Conservation (phyloP, 345 rosid genomes). For the Noccaea caerulescens region DNA sequence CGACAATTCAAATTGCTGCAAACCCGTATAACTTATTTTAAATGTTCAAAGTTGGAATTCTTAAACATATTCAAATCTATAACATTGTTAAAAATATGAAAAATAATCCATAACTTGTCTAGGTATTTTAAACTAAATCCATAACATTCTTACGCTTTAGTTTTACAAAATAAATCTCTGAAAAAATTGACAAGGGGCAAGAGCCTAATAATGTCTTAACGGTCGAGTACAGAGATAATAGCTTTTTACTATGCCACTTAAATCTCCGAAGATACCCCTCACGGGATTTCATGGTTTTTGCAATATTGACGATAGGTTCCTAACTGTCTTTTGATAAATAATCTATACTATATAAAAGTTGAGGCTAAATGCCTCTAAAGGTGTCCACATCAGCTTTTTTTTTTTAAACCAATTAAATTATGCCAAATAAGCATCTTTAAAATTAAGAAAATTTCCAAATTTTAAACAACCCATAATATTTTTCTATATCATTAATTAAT, state of each 20-base stretch:
- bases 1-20: neutral
- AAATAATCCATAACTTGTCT: no score
- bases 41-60: neutral
- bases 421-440: no score
- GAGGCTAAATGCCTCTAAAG: no score
- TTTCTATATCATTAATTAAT: no score
- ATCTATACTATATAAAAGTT: no score
- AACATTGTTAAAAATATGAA: neutral
- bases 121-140: neutral
- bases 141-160: neutral
- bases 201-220: slow-evolving; percentile 26
- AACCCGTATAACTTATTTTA: neutral
- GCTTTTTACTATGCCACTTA: slow-evolving; percentile 7
- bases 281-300: neutral
- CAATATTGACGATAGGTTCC: slow-evolving; percentile 5
- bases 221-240: slow-evolving; percentile 31
- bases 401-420: no score
- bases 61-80: neutral
- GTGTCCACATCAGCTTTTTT: no score
- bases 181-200: neutral
- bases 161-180: neutral
- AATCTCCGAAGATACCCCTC: slow-evolving; percentile 12
- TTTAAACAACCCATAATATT: no score
- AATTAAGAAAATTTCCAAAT: no score
- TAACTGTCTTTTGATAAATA: slow-evolving; percentile 5